Evolutionary conservation across 2,329 filamentous ascomycete genomes (phyloP), one percentile per base, ranked within the genome.

Genomic region (Exophiala sideris): DNA sequence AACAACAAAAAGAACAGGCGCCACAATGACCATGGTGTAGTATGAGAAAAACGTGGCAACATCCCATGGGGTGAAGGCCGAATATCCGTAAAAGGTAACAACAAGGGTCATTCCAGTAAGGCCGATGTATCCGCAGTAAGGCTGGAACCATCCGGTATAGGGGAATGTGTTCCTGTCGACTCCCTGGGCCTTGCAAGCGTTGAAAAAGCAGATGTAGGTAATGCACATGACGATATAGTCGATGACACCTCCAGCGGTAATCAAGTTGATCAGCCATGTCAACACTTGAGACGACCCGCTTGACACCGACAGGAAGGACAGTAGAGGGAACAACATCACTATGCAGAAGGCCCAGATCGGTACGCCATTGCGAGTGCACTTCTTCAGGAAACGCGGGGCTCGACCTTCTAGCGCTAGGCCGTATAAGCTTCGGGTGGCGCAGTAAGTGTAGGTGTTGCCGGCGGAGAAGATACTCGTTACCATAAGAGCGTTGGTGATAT

Each of bases 11-110:
- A 61, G 32, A 20, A 51, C 14, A 7, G 57, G 57, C 3, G 52
- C 52, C n/a, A 60, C 49, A 36, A 54, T 44, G 18, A 55, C 52
- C 56, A 55, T 58, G 44, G 48, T 57, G 50, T 59, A 59, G 44
- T 42, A 51, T 16, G 88, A 88, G 39, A 91, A 71, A 67, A 91
- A 91, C 12, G 77, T 79, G 5, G 81, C 76, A 0, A 84, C 66
- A 50, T 80, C 76, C 86, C 85, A 90, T 0, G 85, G 83, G 47
- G 89, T 66, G 64, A 91, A 91, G 0, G 88, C 84, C 0, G 82
- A 78, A 59, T 89, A 91, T 0, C 87, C 87, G 11, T 85, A 83
- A 4, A 89, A 81, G 61, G 88, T 81, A 0, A 83, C 79, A 79
- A 91, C 87, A 50, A 86, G 68, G 36, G 80, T 78, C 5, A 84